Base-by-base conservation (phyloP, 106 monocot genomes). In the Acanthochlamys bracteata region DNA sequence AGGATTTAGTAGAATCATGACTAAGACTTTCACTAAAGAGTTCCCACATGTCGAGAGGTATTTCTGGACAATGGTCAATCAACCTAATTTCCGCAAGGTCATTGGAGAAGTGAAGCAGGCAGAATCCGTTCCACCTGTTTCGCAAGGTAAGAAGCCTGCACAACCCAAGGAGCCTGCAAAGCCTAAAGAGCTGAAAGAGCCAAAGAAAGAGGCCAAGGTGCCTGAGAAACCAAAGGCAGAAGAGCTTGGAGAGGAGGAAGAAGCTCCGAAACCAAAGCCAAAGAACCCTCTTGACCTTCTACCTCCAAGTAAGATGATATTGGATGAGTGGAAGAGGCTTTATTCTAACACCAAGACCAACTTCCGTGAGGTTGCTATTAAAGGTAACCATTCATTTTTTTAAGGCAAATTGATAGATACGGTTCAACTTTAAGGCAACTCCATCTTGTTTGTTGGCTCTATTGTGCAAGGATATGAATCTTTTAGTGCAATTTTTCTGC, bases 331-430 rank as follows among this genome's bases (percentile, higher is more conserved):
- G 93, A 94, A 94, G 69, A 89, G 89, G 79, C 75, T 94, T 10
- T 94, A 94, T 61, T 94, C 93, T 24, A 94, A 94, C 54, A 94
- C 93, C 15, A 89, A 94, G 62, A 83, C 93, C 26, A 94, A 94
- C 60, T 94, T 94, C 69, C 89, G 81, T 51, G 93, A 94, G 67
- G 83, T 94, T 58, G 93, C 93, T 27, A 89, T 89, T 39, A 89
- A 89, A 80, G 89, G 93, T 94, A 86, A 22, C n/a, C 11, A 40
- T 39, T 60, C 10, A 15, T 22, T 55, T 49, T 17, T 49, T 9
- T 49, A 3, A 49, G 49, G 17, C 49, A 14, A 1, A 17, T 49
- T 49, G 9, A 3, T 33, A 33, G n/a, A n/a, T n/a, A n/a, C n/a
- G n/a, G n/a, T n/a, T n/a, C n/a, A n/a, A n/a, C n/a, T n/a, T n/a